These are phyloP conservation scores for Candida sphagnicola DNA, from an alignment of 805 yeast species.

Conservation along the genomic window DNA sequence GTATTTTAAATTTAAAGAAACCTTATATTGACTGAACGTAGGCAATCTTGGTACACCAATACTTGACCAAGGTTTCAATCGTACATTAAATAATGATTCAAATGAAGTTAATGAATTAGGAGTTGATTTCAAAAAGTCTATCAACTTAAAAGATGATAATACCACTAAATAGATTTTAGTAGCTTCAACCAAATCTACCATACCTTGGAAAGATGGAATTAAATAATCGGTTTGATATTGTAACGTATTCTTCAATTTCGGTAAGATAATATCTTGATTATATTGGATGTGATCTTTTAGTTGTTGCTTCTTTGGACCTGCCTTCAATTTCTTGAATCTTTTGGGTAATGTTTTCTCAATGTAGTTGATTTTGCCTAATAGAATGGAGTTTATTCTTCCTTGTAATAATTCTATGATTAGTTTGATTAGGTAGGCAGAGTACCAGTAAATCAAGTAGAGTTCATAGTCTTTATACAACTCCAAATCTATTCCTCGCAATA, in stretches of 20 bases:
- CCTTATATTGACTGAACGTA: conserved; percentile 34
- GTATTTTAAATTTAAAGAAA: conserved; percentile 10
- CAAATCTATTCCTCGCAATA: conserved; percentile 69
- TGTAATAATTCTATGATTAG: conserved; percentile 40
- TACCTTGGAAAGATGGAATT: conserved; percentile 14
- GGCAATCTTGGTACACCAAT: conserved; percentile 77
- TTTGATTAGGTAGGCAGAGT: conserved; percentile 46
- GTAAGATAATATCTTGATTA: conserved; percentile 29
- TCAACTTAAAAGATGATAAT: conserved; percentile 15
- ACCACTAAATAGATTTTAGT: conserved; percentile 14
- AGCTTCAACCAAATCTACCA: conserved; percentile 18
- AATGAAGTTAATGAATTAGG: conserved; percentile 17
- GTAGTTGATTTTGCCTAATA: conserved; percentile 31
- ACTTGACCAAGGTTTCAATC: conserved; percentile 76
- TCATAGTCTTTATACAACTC: conserved; percentile 75
- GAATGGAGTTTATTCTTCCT: conserved; percentile 27
- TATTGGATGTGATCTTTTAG: conserved; percentile 26
- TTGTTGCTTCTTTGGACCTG: conserved; percentile 45
- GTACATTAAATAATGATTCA: conserved; percentile 34
- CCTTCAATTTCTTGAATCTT: conserved; percentile 44
- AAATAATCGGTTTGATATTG: conserved; percentile 20
- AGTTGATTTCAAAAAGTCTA: conserved; percentile 24
- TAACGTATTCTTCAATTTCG: conserved; percentile 24
- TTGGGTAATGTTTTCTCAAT: conserved; percentile 33
- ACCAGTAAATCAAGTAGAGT: conserved; percentile 64